phyloP scores from a whole-genome alignment of 1,139 yeast species.

The Yamadazyma buinensis region DNA sequence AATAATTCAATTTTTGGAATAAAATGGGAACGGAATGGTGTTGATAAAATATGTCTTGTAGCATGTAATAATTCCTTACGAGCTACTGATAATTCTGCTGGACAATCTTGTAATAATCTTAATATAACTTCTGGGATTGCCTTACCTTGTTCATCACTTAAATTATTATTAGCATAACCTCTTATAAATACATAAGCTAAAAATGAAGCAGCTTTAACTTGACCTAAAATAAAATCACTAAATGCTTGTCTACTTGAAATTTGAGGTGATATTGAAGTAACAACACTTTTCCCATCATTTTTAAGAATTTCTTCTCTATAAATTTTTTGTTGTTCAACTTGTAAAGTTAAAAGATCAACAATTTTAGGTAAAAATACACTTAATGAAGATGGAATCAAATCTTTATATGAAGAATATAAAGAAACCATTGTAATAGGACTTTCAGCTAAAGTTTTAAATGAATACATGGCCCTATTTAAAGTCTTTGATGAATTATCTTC shows the following conservation, averaged over 20 bases:
- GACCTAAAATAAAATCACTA: conserved; percentile 90
- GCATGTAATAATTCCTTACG: conserved; percentile 92
- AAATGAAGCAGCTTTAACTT: conserved; percentile 94
- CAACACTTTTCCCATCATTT: conserved; percentile 50
- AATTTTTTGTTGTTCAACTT: conserved; percentile 52
- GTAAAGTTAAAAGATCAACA: conserved; percentile 67
- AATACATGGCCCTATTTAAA: conserved; percentile 59
- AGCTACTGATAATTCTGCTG: conserved; percentile 91
- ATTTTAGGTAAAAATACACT: conserved; percentile 81
- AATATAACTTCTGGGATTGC: conserved; percentile 84
- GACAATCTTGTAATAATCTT: conserved; percentile 88
- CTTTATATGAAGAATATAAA: conserved; percentile 81
- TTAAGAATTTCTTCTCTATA: conserved; percentile 38
- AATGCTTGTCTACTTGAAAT: conserved; percentile 76
- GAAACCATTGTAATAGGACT: conserved; percentile 97
- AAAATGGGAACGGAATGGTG: conserved; percentile 79
- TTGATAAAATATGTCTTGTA: conserved; percentile 87
- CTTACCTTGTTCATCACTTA: conserved; percentile 60
- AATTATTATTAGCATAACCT: conserved; percentile 66
- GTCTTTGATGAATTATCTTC: conserved; percentile 39
- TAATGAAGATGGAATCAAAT: conserved; percentile 64
- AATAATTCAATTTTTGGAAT: conserved; percentile 81
- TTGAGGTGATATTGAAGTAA: conserved; percentile 53
- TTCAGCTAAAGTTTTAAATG: conserved; percentile 91
- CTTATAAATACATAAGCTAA: conserved; percentile 88